A percentile compares a stretch with the other conserved stretches of the same genome.
These are phyloP conservation scores for Pholiota adiposa DNA, from an alignment of 1,284 basidiomycete genomes.

Conservation along the genomic window DNA sequence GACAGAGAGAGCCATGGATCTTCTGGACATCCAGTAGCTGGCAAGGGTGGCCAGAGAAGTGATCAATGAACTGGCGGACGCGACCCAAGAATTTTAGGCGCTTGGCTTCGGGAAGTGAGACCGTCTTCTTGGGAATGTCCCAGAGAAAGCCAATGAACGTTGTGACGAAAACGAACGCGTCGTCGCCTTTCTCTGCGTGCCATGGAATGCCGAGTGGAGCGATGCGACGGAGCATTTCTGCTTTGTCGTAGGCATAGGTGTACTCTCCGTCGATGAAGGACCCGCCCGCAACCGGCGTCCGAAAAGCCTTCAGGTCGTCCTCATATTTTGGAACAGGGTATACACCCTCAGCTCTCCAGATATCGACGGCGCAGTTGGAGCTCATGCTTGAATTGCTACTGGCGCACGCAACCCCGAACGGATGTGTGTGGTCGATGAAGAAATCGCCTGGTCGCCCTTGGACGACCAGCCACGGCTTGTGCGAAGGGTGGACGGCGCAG, in stretches of 20 bases:
- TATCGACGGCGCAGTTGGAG: constrained; percentile 30
- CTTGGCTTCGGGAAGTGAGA: constrained; percentile 25
- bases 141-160: constrained; percentile 30
- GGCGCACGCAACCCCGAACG: constrained; percentile 26
- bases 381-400: constrained; percentile 32
- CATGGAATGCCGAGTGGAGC: constrained; percentile 28
- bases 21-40: background rate
- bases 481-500: constrained; percentile 26
- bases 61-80: constrained; percentile 12
- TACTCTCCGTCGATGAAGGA: constrained; percentile 10
- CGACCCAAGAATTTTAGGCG: constrained; percentile 22
- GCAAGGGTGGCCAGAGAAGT: constrained; percentile 8
- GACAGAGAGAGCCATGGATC: constrained; percentile 28
- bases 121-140: constrained; percentile 19
- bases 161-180: constrained; percentile 14
- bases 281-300: constrained; percentile 14
- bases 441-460: constrained; percentile 22
- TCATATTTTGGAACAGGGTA: constrained; percentile 33
- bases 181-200: constrained; percentile 31
- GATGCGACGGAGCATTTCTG: constrained; percentile 14
- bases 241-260: constrained; percentile 17
- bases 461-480: constrained; percentile 32
- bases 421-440: constrained; percentile 31
- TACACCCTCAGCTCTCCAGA: constrained; percentile 26
- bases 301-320: constrained; percentile 23